Conservation (phyloP, 805 yeast genomes). For the Wickerhamomyces queroliae region DNA sequence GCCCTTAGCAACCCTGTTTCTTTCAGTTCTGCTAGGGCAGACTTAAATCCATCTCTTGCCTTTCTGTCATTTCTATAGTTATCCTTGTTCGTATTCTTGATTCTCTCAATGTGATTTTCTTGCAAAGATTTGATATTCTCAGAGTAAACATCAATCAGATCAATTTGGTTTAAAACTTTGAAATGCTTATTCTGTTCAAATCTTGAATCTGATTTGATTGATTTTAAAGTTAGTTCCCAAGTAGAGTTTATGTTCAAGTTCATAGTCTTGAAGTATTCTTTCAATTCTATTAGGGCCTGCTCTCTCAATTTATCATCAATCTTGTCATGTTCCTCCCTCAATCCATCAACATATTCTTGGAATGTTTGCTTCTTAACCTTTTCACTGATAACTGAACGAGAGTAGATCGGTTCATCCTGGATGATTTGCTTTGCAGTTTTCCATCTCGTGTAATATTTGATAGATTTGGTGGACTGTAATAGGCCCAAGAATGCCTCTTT, state of each 20-base stretch:
- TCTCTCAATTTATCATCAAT: slow-evolving; percentile 25
- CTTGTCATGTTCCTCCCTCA: slow-evolving; percentile 28
- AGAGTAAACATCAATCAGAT: slow-evolving; percentile 47
- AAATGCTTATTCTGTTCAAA: slow-evolving; percentile 58
- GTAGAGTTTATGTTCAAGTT: slow-evolving; percentile 17
- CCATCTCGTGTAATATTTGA: slow-evolving; percentile 63
- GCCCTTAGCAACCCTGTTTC: slow-evolving; percentile 34
- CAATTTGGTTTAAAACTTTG: slow-evolving; percentile 45
- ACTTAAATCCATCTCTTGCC: slow-evolving; percentile 57
- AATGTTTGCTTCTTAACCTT: slow-evolving; percentile 50
- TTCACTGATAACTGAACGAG: slow-evolving; percentile 54
- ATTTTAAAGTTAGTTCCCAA: slow-evolving; percentile 14
- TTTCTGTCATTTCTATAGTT: slow-evolving; percentile 55
- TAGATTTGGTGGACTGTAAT: slow-evolving; percentile 34
- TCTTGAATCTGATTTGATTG: slow-evolving; percentile 35
- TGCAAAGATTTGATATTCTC: slow-evolving; percentile 29
- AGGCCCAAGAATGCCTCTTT: slow-evolving; percentile 46
- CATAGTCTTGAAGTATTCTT: slow-evolving; percentile 39
- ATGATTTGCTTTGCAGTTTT: slow-evolving; percentile 44
- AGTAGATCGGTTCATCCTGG: slow-evolving; percentile 60
- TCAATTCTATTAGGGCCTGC: slow-evolving; percentile 49
- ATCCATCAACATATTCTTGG: slow-evolving; percentile 37
- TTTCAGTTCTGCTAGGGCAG: slow-evolving; percentile 34
- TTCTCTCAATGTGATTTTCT: slow-evolving; percentile 15
- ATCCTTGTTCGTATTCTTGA: slow-evolving; percentile 23